phyloP scores from a whole-genome alignment of 2,329 filamentous ascomycete genomes.

The Fonsecaea monophora region DNA sequence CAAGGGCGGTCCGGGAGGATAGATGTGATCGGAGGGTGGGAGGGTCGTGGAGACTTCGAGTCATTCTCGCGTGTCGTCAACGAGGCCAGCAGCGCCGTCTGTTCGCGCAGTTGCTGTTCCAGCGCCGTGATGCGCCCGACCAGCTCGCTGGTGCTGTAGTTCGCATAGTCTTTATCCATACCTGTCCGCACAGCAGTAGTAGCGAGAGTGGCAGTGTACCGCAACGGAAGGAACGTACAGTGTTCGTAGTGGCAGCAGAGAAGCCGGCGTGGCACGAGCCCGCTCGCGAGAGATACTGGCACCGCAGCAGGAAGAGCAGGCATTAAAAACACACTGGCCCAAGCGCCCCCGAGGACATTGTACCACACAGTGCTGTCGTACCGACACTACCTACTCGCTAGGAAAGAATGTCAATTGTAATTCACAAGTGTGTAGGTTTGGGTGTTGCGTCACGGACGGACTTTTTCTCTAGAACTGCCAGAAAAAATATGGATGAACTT shows the following conservation, averaged over 20 bases:
- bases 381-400: not conserved
- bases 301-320: constrained; percentile 8
- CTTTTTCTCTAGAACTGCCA: not conserved
- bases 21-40: not conserved
- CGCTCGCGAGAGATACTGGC: constrained; percentile 20
- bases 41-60: too few species aligned
- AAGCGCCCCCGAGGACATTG: not conserved
- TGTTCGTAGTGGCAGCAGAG: not conserved
- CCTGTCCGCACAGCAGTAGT: not conserved
- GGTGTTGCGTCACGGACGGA: not conserved
- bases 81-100: constrained; percentile 48
- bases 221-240: not conserved
- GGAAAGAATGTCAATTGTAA: not conserved
- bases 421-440: too few species aligned
- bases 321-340: constrained; percentile 20
- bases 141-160: constrained; percentile 72
- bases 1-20: not conserved
- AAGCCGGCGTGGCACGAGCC: constrained; percentile 24
- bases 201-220: not conserved
- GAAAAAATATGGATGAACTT: constrained; percentile 4
- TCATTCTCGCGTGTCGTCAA: constrained; percentile 6
- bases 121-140: constrained; percentile 71
- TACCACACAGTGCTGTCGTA: not conserved
- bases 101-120: constrained; percentile 68
- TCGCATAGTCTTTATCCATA: constrained; percentile 59